Conservation (phyloP, 2,329 filamentous ascomycete genomes). For the Xylariales sp. region DNA sequence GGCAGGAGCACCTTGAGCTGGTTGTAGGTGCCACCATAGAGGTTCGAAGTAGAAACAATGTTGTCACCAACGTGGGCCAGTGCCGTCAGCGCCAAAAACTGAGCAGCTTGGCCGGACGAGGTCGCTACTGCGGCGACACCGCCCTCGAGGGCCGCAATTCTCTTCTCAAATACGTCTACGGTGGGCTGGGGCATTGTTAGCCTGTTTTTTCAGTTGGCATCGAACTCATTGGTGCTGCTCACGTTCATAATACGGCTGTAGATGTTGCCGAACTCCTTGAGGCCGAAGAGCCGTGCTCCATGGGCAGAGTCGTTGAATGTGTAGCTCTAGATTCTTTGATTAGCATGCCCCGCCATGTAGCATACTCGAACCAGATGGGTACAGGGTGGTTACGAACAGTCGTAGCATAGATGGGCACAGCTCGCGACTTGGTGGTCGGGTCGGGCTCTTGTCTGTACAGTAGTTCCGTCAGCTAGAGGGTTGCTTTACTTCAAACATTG, state of each 20-base stretch:
- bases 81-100: conserved; percentile 83
- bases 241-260: conserved; percentile 97
- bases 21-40: conserved; percentile 96
- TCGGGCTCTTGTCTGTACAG: conserved; percentile 69
- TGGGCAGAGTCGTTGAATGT: conserved; percentile 96
- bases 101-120: conserved; percentile 82
- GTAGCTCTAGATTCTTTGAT: conserved; percentile 76
- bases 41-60: conserved; percentile 83
- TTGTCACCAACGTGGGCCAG: conserved; percentile 89
- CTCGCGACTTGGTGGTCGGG: conserved; percentile 76
- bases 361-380: too few species aligned
- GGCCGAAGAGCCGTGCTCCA: conserved; percentile 88
- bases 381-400: conserved; percentile 45
- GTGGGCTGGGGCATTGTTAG: conserved; percentile 59
- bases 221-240: conserved; percentile 22
- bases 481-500: conserved; percentile 7
- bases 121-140: conserved; percentile 83
- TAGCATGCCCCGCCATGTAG: too few species aligned
- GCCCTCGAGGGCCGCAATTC: conserved; percentile 91
- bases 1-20: conserved; percentile 91
- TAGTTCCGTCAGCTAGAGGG: conserved; percentile 7
- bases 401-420: conserved; percentile 93
- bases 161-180: conserved; percentile 93
- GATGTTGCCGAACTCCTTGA: conserved; percentile 97
- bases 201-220: background rate